Evolutionary conservation across 1,284 basidiomycete species (phyloP), one percentile per base, ranked within the genome.

Genomic region (Leccinum olivaceoglutinosum): DNA sequence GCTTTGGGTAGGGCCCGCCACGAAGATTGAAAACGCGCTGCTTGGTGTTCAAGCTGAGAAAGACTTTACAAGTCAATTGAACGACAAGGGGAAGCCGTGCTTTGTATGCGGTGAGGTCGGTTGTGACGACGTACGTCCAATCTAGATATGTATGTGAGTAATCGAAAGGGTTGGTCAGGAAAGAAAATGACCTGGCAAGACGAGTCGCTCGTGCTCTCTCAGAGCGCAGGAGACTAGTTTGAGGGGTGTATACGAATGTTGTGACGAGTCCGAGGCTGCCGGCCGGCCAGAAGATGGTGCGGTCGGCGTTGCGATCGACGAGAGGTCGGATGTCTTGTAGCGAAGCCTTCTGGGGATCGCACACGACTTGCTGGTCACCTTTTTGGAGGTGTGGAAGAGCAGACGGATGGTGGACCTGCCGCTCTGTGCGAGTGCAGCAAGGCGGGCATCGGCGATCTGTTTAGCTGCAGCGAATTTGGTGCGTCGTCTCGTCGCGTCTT

Each of bases 51-150:
- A 21, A 21, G 21, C 21, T 21, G 21, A 21, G 21, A 21, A 21
- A 21, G 21, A 21, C 21, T 59, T 51, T 64, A 56, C 74, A 69
- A 14, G 74, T 61, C 9, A 44, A 41, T 14, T 59, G 62, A 18
- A 76, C 54, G 39, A 75, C 64, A n/a, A 62, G 64, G 3, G 67
- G 66, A 1, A 73, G 62, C 10, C 73, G 70, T 44, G 61, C 66
- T 54, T 51, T 74, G 56, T 74, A 75, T 2, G 68, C 53, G 57
- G 63, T 25, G 14, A 73, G 62, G 44, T 62, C n/a, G 16, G 73
- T 73, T 18, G 64, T 36, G 16, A 74, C 63, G 11, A 76, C 60
- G 57, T 73, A 76, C 32, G 72, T 69, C 72, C 72, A 76, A 38
- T 58, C 73, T 76, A n/a, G 21, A 21, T 25, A 16, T 5, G 16